Percentiles rank a stretch among this genome's conserved stretches.
These are phyloP conservation scores for Fusarium palustre DNA, from an alignment of 2,329 filamentous ascomycete species.

Conservation along the genomic window DNA sequence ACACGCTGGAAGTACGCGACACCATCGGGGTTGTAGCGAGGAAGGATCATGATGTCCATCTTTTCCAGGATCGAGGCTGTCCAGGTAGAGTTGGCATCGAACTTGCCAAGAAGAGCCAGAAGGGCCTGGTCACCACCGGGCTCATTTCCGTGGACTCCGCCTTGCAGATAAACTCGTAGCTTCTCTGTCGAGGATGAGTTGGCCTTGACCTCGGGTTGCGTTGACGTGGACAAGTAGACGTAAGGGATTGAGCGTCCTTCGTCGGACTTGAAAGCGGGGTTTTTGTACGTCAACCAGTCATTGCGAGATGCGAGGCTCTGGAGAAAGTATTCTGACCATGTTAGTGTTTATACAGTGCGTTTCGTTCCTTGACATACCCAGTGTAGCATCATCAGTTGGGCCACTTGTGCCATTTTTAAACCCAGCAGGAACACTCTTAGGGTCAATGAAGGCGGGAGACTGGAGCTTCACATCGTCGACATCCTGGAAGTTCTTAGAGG, in stretches of 20 bases:
- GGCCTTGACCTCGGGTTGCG: constrained; percentile 23
- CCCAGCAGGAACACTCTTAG: constrained; percentile 38
- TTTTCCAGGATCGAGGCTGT: constrained; percentile 42
- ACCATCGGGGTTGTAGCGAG: constrained; percentile 49
- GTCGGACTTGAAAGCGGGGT: constrained; percentile 39
- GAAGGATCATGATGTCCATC: constrained; percentile 47
- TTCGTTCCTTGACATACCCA: constrained; percentile 1
- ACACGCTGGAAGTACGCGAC: constrained; percentile 47
- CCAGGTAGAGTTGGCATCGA: constrained; percentile 46
- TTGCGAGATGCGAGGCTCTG: constrained; percentile 38
- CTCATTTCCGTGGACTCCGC: constrained; percentile 48
- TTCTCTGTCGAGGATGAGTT: constrained; percentile 38
- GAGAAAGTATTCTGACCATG: constrained; percentile 34
- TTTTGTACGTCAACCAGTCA: constrained; percentile 42
- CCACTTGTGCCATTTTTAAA: constrained; percentile 48
- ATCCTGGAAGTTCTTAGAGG: constrained; percentile 42
- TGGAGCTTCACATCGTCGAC: constrained; percentile 39
- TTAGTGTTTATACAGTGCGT: neutral
- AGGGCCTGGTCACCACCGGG: constrained; percentile 46
- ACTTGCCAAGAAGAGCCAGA: constrained; percentile 45
- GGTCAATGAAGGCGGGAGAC: constrained; percentile 45
- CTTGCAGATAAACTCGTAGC: constrained; percentile 46
- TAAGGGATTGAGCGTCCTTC: constrained; percentile 43
- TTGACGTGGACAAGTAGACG: constrained; percentile 27
- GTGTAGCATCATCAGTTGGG: constrained; percentile 39